Evolutionary conservation across 345 rosid genomes (phyloP).

Genomic region (Triadica sebifera): DNA sequence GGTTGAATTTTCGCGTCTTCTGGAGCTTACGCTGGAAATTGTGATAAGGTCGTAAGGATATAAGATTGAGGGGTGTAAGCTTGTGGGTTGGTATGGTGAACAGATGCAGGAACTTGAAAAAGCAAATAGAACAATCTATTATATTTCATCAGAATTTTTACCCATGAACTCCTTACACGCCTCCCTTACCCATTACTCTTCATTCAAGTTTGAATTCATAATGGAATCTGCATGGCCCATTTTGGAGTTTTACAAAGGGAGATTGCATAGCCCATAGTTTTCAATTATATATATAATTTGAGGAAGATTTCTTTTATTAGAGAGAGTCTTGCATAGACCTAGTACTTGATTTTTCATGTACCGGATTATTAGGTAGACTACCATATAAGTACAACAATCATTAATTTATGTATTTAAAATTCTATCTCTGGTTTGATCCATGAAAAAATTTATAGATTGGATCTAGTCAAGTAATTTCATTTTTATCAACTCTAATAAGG

Average conservation of each 20-base stretch:
- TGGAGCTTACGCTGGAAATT: not conserved
- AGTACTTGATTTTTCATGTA: too few relatives aligned
- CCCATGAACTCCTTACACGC: not conserved
- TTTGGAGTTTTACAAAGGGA: not conserved
- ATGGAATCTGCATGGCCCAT: not conserved
- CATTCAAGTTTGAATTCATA: not conserved
- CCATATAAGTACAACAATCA: too few relatives aligned
- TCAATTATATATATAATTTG: too few relatives aligned
- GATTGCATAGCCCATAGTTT: too few relatives aligned
- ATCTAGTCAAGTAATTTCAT: too few relatives aligned
- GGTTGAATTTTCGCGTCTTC: not conserved
- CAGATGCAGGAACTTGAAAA: not conserved
- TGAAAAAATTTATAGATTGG: too few relatives aligned
- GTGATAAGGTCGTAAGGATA: constrained; percentile 6
- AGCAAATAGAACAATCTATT: not conserved
- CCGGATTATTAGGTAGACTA: too few relatives aligned
- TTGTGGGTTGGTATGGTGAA: not conserved
- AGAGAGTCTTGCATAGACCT: constrained; percentile 80
- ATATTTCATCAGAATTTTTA: not conserved
- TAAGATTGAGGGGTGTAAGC: not conserved
- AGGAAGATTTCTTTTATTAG: constrained; percentile 36
- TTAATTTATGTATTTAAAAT: too few relatives aligned
- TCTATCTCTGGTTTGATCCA: too few relatives aligned
- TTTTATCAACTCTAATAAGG: too few relatives aligned
- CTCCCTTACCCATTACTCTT: not conserved